phyloP scores from a whole-genome alignment of 1,284 basidiomycete species.

The Termitomyces sp. region DNA sequence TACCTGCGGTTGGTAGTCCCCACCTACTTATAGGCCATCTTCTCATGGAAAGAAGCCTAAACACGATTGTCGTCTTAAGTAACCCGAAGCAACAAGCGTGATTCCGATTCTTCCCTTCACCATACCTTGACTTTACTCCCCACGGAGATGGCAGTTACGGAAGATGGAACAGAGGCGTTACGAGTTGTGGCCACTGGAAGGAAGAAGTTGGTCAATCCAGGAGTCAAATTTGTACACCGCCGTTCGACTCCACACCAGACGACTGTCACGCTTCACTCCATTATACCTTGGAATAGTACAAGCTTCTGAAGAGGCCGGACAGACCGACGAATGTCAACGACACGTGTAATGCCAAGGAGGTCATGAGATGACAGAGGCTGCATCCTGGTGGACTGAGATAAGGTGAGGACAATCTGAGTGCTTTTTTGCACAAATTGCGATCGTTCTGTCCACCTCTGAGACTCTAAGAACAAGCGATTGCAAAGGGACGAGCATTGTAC shows the following conservation, averaged over 20 bases:
- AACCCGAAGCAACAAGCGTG: neutral
- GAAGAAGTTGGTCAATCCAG: neutral
- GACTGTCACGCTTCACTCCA: neutral
- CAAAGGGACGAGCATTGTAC: neutral
- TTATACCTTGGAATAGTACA: neutral
- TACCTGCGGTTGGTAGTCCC: neutral
- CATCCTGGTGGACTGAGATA: neutral
- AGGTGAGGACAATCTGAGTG: neutral
- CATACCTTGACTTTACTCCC: neutral
- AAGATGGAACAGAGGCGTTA: neutral
- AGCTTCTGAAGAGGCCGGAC: neutral
- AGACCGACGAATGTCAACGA: neutral
- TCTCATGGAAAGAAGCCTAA: neutral
- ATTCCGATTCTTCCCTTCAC: neutral
- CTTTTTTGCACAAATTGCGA: neutral
- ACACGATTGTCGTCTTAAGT: neutral
- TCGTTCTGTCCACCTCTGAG: neutral
- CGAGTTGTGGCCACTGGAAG: neutral
- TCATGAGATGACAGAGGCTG: neutral
- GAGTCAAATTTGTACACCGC: neutral
- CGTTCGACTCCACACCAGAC: neutral
- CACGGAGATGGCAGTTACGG: neutral
- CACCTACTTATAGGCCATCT: neutral
- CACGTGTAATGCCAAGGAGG: neutral
- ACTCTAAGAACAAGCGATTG: neutral